Percentiles rank a stretch among this genome's conserved stretches.
Evolutionary conservation across 306 rosid genomes (phyloP).

Genomic region (Quillaja saponaria): DNA sequence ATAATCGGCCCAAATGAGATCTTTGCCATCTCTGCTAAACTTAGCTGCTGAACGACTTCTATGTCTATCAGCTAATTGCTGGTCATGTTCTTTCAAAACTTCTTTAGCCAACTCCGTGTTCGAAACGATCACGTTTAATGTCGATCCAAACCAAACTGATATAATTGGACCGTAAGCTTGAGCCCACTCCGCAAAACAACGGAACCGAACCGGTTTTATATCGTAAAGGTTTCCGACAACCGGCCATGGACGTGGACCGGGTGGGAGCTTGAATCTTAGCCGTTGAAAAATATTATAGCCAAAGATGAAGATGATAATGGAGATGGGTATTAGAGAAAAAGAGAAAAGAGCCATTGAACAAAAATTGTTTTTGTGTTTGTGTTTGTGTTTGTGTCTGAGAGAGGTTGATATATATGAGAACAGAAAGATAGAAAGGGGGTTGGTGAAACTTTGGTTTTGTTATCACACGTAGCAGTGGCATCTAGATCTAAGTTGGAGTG

Average conservation of each 20-base stretch:
- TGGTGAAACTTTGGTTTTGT: constrained; percentile 42
- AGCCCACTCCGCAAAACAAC: constrained; percentile 85
- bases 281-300: constrained; percentile 42
- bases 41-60: constrained; percentile 71
- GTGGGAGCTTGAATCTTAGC: constrained; percentile 76
- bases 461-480: neutral
- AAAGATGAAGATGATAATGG: constrained; percentile 36
- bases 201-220: constrained; percentile 76
- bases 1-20: constrained; percentile 91
- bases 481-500: no score
- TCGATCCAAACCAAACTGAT: constrained; percentile 89
- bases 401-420: constrained; percentile 20
- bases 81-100: constrained; percentile 77
- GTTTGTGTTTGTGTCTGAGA: constrained; percentile 13
- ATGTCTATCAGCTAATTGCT: constrained; percentile 68
- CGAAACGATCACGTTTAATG: constrained; percentile 65
- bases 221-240: constrained; percentile 85
- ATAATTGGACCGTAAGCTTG: constrained; percentile 73
- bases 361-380: neutral
- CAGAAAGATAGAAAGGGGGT: constrained; percentile 44
- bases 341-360: constrained; percentile 14
- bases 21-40: constrained; percentile 78
- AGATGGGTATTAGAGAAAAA: constrained; percentile 27
- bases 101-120: constrained; percentile 63
- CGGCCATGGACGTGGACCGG: constrained; percentile 81